Percentiles rank a stretch among this genome's conserved stretches.
phyloP scores from a whole-genome alignment of 1,284 basidiomycete species.

The Peniophora sp. region DNA sequence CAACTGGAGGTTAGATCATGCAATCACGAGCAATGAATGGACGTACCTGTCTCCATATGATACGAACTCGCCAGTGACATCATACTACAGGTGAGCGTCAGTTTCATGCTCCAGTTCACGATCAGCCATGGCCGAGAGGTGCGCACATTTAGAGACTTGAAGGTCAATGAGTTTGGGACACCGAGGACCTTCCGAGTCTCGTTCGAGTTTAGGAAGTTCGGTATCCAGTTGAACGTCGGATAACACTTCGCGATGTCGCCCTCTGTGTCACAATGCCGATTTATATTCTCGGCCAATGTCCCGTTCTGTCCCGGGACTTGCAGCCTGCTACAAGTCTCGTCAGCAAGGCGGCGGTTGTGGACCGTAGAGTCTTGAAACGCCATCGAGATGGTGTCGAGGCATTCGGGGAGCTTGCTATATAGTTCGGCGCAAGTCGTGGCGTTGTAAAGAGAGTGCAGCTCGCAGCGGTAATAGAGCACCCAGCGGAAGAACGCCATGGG shows the following conservation, averaged over 20 bases:
- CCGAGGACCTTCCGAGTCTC: constrained; percentile 16
- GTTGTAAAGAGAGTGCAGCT: constrained; percentile 18
- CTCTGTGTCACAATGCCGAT: not conserved
- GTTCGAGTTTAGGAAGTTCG: constrained; percentile 14
- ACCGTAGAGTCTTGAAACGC: constrained; percentile 14
- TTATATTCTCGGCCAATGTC: constrained; percentile 5
- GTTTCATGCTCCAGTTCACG: too few species aligned
- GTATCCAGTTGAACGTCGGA: constrained; percentile 15
- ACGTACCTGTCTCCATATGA: constrained; percentile 20
- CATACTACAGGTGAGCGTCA: constrained; percentile 5
- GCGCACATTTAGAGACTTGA: too few species aligned
- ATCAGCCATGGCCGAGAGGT: too few species aligned
- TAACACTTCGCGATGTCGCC: constrained; percentile 9
- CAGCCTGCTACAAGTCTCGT: constrained; percentile 2
- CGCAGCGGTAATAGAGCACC: constrained; percentile 21
- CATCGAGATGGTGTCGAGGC: constrained; percentile 19
- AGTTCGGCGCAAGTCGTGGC: constrained; percentile 18
- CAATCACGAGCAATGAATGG: not conserved
- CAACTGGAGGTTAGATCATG: constrained; percentile 18
- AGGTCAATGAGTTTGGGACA: constrained; percentile 12
- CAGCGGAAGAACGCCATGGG: constrained; percentile 19
- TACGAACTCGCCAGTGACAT: constrained; percentile 15
- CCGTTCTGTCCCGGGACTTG: too few species aligned
- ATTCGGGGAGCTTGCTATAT: constrained; percentile 15
- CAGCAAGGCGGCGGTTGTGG: constrained; percentile 13